phyloP scores from a whole-genome alignment of 2,329 filamentous ascomycete genomes.

The Trichoderma sp. region DNA sequence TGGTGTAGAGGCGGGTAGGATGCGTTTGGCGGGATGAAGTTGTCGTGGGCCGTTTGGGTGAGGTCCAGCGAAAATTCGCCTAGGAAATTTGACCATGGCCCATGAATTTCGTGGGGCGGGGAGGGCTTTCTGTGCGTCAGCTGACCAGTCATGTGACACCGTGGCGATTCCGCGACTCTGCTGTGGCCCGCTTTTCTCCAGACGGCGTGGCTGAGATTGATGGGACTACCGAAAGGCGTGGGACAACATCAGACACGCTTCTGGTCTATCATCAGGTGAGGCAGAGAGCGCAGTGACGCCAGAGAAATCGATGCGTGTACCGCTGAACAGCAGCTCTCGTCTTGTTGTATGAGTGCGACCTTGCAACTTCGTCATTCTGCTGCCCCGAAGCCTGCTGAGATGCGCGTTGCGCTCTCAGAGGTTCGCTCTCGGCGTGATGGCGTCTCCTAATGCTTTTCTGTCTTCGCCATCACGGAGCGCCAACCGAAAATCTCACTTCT shows the following conservation, averaged over 20 bases:
- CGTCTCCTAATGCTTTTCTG: constrained; percentile 40
- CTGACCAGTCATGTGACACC: constrained; percentile 42
- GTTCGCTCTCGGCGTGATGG: constrained; percentile 37
- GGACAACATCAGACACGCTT: too few species aligned
- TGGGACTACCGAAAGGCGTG: too few species aligned
- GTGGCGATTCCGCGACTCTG: constrained; percentile 39
- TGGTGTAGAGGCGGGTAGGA: constrained; percentile 36
- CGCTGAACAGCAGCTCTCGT: too few species aligned
- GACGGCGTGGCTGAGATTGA: neutral
- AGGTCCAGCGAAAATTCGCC: constrained; percentile 37
- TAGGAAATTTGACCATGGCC: constrained; percentile 42
- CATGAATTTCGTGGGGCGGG: constrained; percentile 44
- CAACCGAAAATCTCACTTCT: constrained; percentile 39
- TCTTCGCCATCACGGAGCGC: constrained; percentile 39
- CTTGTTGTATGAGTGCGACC: constrained; percentile 1
- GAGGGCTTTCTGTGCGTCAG: constrained; percentile 44
- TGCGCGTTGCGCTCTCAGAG: constrained; percentile 53
- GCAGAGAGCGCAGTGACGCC: too few species aligned
- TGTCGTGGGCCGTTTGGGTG: constrained; percentile 38
- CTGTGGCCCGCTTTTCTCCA: constrained; percentile 22
- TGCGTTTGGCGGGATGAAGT: constrained; percentile 38
- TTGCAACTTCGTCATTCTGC: constrained; percentile 36
- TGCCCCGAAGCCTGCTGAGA: constrained; percentile 39
- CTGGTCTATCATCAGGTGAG: too few species aligned
- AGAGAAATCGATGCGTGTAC: neutral